Evolutionary conservation across 306 rosid species (phyloP).

Genomic region (Cucurbita argyrosperma): DNA sequence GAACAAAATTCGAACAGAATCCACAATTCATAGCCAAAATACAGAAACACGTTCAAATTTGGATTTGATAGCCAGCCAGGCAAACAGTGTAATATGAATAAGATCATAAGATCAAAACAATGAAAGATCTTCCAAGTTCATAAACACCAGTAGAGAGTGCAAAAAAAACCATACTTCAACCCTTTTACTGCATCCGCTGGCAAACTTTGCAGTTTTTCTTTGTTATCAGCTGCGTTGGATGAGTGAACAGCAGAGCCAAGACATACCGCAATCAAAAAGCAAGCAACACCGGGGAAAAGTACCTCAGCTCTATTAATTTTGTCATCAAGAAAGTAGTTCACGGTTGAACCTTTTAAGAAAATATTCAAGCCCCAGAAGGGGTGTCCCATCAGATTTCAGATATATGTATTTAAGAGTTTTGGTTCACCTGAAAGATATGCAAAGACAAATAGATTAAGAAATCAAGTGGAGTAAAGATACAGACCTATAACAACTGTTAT

Average conservation of each 20-base stretch:
- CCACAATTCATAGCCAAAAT: not conserved
- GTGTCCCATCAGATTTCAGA: not conserved
- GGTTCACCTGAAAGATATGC: not conserved
- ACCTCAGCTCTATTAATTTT: conserved; percentile 67
- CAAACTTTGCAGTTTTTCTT: conserved; percentile 38
- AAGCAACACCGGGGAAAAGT: conserved; percentile 83
- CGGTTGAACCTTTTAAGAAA: conserved; percentile 50
- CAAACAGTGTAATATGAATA: not conserved
- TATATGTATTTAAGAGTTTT: not conserved
- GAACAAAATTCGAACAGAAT: not conserved
- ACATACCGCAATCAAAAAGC: conserved; percentile 80
- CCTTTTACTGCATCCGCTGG: conserved; percentile 16
- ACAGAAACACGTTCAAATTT: not conserved
- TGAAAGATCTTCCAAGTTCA: not conserved
- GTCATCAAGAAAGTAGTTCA: conserved; percentile 78
- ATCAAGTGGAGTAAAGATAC: conserved; percentile 4
- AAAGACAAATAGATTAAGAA: not conserved
- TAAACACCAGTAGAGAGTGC: not conserved
- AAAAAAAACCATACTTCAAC: conserved; percentile 29
- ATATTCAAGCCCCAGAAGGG: not conserved
- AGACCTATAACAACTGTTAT: conserved; percentile 73
- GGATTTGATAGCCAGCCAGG: not conserved
- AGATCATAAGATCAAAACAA: not conserved
- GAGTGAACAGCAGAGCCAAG: conserved; percentile 76
- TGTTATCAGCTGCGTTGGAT: conserved; percentile 70